Evolutionary conservation across 345 rosid genomes (phyloP), one percentile per base, ranked within the genome.

Genomic region (Clarkia xantiana): DNA sequence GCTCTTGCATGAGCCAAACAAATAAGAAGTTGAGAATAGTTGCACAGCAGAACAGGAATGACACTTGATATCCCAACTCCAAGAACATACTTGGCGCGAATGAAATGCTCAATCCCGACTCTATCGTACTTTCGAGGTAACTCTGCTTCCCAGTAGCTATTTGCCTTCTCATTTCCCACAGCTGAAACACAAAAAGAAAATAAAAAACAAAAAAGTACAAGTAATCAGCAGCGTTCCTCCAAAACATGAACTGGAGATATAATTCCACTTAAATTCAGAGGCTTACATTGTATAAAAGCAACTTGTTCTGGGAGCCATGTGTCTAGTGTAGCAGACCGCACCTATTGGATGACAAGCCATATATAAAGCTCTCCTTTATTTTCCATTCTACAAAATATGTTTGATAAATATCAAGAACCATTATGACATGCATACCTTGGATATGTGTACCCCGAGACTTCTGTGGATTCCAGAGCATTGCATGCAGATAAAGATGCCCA

Each of bases 221-320:
- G 18, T n/a, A 14, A 40, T 49, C 13, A 1, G 10, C 18, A 15
- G 40, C 7, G 18, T 14, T 49, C 41, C 53, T 25, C 11, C n/a
- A 39, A 11, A 29, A 17, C 40, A n/a, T 13, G 11, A 49, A 49
- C 10, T 4, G n/a, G n/a, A n/a, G 14, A n/a, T 22, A 15, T 19
- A 29, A 11, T 6, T 4, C 53, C 34, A 15, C 38, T 18, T 44
- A 49, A 45, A 43, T 18, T 25, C n/a, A 45, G 14, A 56, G 16
- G 40, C 94, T 70, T 68, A 84, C 98, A 74, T 51, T 86, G 96
- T 56, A 83, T 76, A 61, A 77, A 84, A 49, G 93, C 76, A 70
- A 91, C 94, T 73, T 91, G 98, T 73, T 86, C 98, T 1, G 98
- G 96, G 36, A 91, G 96, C 98, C 98, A 91, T 64, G 94, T 91